Conservation (phyloP, 202 grass and related monocot genomes). For the Alloteropsis angusta region DNA sequence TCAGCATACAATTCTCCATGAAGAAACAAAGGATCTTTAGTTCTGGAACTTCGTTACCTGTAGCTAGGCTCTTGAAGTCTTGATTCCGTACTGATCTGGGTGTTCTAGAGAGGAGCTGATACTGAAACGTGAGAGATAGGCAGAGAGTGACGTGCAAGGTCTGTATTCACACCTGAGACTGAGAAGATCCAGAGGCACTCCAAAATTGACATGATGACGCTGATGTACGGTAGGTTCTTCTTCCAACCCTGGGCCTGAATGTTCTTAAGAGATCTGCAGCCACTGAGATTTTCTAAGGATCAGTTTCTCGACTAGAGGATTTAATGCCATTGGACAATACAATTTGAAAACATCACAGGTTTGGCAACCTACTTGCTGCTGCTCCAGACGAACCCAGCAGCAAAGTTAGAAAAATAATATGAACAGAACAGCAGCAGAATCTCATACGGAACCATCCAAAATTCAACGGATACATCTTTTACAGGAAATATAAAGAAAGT, state of each 20-base stretch:
- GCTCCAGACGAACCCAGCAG: neutral
- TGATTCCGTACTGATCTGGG: neutral
- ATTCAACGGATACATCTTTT: neutral
- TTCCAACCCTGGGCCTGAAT: neutral
- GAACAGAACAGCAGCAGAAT: neutral
- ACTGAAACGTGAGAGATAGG: neutral
- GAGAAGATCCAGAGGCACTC: constrained; percentile 3
- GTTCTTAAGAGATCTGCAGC: neutral
- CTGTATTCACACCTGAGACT: constrained; percentile 3
- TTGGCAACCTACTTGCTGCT: neutral
- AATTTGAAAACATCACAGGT: neutral
- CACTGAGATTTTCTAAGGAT: constrained; percentile 16
- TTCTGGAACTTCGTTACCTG: constrained; percentile 1
- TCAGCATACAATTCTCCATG: neutral
- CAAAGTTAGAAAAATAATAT: neutral
- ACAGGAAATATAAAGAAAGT: neutral
- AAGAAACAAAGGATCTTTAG: neutral
- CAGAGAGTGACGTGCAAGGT: neutral
- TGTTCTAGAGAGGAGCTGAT: constrained; percentile 4
- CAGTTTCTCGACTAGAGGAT: neutral
- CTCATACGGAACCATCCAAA: neutral
- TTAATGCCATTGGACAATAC: neutral
- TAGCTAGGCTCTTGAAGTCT: neutral
- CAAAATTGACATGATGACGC: constrained; percentile 1
- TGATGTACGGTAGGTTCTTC: neutral